Base-by-base conservation (phyloP, 805 yeast genomes). In the Candida maris region DNA sequence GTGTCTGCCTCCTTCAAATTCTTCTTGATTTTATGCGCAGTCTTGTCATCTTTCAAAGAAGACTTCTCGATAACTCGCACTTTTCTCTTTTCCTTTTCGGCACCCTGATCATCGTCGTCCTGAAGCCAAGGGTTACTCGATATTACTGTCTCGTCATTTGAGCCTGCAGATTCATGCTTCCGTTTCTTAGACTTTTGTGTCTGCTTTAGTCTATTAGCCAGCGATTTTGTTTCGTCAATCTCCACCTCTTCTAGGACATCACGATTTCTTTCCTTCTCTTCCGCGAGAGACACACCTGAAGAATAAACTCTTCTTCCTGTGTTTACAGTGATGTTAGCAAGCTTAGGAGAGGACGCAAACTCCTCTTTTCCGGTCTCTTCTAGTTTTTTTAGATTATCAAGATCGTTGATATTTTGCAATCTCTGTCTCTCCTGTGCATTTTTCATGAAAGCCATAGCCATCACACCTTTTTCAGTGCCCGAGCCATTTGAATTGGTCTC, bases 401-500 rank as follows among this genome's bases (percentile, higher is more conserved):
- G 57, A 21, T 73, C 71, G 40, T 70, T 68, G 34, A 68, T 61
- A 57, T 86, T 89, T 28, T 71, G 77, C 36, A 72, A 70, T 40
- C 69, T 73, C 44, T 77, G 75, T 46, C 80, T 73, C 38, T 79
- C 80, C 43, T 82, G 95, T 1, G 97, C 97, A 42, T 82, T 83
- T 47, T 73, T 81, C 97, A 91, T 91, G 60, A 91, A 91, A 48
- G 89, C 95, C 97, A 93, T 93, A 32, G 79, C 82, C 73, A 91
- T 64, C 15, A 91, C 81, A 37, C 97, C 97, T 59, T 89, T 91
- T 15, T 93, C 89, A n/a, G 80, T 59, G 30, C 67, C 71, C 21
- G 65, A 60, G 22, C 59, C 57, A 2, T 49, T 51, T 9, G 64
- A 70, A 6, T 52, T 63, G 8, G 61, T 70, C 7, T 47, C 35